These are phyloP conservation scores for Talaromyces albobiverticillius DNA, from an alignment of 2,329 filamentous ascomycete genomes.

Conservation along the genomic window DNA sequence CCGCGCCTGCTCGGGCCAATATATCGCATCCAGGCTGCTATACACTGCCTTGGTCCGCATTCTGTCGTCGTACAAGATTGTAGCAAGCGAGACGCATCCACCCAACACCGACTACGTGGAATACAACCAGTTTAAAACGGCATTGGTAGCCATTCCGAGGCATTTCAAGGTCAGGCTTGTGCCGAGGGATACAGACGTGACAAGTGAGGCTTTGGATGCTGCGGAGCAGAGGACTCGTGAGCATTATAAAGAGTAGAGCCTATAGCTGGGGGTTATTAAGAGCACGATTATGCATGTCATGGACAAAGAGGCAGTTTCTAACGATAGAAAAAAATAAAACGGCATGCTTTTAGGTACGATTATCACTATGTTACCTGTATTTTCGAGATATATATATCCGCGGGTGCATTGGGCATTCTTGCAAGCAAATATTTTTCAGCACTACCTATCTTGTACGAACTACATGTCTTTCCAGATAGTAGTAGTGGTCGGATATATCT, in stretches of 20 bases:
- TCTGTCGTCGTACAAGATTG: slow-evolving; percentile 53
- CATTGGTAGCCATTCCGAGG: slow-evolving; percentile 58
- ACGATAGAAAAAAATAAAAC: too few relatives aligned
- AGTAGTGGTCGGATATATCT: too few relatives aligned
- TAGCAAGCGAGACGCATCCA: slow-evolving; percentile 48
- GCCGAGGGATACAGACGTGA: slow-evolving; percentile 41
- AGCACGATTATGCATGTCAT: too few relatives aligned
- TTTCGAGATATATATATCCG: too few relatives aligned
- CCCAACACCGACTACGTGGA: slow-evolving; percentile 63
- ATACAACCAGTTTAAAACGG: slow-evolving; percentile 60
- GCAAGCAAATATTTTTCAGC: too few relatives aligned
- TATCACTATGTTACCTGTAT: too few relatives aligned
- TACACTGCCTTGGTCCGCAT: slow-evolving; percentile 55
- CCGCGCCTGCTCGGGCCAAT: slow-evolving; percentile 57
- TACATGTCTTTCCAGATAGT: too few relatives aligned
- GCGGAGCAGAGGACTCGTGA: background rate
- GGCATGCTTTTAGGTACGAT: too few relatives aligned
- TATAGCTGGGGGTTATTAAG: background rate
- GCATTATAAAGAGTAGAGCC: background rate
- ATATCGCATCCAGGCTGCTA: slow-evolving; percentile 56
- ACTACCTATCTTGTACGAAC: too few relatives aligned
- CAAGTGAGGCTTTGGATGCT: background rate
- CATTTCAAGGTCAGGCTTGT: slow-evolving; percentile 59
- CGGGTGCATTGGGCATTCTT: too few relatives aligned
- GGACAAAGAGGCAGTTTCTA: too few relatives aligned